These are phyloP conservation scores for Acrodontium crateriforme DNA, from an alignment of 2,329 filamentous ascomycete genomes.

Conservation along the genomic window DNA sequence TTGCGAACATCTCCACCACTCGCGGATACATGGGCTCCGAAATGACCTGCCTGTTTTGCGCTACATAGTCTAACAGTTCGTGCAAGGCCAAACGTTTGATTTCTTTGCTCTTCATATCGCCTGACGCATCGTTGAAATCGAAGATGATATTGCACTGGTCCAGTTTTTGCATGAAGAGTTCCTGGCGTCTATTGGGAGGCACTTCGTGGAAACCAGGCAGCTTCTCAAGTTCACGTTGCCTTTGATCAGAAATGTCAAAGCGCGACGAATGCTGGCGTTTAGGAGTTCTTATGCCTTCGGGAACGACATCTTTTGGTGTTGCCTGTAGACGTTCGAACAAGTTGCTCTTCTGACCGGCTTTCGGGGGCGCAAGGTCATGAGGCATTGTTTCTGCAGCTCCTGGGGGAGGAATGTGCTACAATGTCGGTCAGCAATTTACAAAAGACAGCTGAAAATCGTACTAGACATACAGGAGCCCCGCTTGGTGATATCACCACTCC, in stretches of 20 bases:
- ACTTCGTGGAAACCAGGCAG: conserved; percentile 96
- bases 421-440: too few relatives aligned
- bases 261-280: conserved; percentile 95
- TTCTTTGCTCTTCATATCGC: conserved; percentile 99
- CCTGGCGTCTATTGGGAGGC: conserved; percentile 82
- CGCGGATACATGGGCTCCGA: conserved; percentile 98
- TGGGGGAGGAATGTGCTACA: conserved; percentile 76
- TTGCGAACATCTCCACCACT: conserved; percentile 98
- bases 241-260: conserved; percentile 92
- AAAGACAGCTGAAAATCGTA: too few relatives aligned
- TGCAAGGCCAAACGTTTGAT: conserved; percentile 95
- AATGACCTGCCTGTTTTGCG: conserved; percentile 96
- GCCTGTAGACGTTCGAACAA: conserved; percentile 82
- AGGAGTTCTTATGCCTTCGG: conserved; percentile 86
- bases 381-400: conserved; percentile 96
- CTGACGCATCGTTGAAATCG: conserved; percentile 96
- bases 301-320: conserved; percentile 79
- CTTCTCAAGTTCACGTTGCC: conserved; percentile 82
- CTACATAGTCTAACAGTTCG: conserved; percentile 92
- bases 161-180: conserved; percentile 99
- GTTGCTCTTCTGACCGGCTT: conserved; percentile 76
- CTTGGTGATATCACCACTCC: conserved; percentile 93
- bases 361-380: conserved; percentile 86
- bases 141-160: conserved; percentile 99
- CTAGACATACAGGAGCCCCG: conserved; percentile 60